These are phyloP conservation scores for Pestalotiopsis sp. DNA, from an alignment of 2,329 filamentous ascomycete species.

Conservation along the genomic window DNA sequence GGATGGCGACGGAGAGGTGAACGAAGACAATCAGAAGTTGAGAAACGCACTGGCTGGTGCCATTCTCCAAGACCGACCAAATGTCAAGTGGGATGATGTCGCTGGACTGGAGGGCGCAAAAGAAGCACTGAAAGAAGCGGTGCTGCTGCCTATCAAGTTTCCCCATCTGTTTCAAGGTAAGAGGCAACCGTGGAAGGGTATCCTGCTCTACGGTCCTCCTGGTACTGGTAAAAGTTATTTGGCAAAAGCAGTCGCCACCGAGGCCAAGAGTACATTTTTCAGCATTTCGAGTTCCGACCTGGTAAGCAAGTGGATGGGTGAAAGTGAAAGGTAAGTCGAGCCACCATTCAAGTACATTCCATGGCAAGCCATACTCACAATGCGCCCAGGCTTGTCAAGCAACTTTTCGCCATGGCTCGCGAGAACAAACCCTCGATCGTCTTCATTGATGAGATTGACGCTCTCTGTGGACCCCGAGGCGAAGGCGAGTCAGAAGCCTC, in stretches of 20 bases:
- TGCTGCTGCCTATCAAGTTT: slow-evolving; percentile 97
- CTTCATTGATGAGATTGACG: slow-evolving; percentile 98
- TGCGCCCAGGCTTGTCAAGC: slow-evolving; percentile 78
- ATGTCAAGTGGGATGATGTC: slow-evolving; percentile 97
- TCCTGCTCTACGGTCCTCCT: slow-evolving; percentile 91
- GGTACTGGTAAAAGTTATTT: slow-evolving; percentile 98
- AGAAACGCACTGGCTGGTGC: slow-evolving; percentile 87
- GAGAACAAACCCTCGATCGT: slow-evolving; percentile 99
- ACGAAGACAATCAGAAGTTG: slow-evolving; percentile 95
- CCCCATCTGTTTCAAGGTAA: slow-evolving; percentile 95
- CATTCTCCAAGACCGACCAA: slow-evolving; percentile 92
- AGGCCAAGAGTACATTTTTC: slow-evolving; percentile 99
- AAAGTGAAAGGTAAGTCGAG: slow-evolving; percentile 81
- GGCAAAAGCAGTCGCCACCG: slow-evolving; percentile 95
- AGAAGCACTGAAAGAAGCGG: slow-evolving; percentile 96
- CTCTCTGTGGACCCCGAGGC: slow-evolving; percentile 86
- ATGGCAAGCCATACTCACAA: background rate
- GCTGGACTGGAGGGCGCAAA: slow-evolving; percentile 93
- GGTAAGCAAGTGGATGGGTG: slow-evolving; percentile 99
- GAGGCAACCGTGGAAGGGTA: slow-evolving; percentile 97
- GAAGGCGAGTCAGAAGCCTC: slow-evolving; percentile 98
- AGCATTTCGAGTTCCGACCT: slow-evolving; percentile 96
- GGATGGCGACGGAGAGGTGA: slow-evolving; percentile 60
- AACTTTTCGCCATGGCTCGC: slow-evolving; percentile 95
- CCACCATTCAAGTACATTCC: background rate